phyloP scores from a whole-genome alignment of 768 basidiomycete genomes.

The Xerocomellus chrysenteron region DNA sequence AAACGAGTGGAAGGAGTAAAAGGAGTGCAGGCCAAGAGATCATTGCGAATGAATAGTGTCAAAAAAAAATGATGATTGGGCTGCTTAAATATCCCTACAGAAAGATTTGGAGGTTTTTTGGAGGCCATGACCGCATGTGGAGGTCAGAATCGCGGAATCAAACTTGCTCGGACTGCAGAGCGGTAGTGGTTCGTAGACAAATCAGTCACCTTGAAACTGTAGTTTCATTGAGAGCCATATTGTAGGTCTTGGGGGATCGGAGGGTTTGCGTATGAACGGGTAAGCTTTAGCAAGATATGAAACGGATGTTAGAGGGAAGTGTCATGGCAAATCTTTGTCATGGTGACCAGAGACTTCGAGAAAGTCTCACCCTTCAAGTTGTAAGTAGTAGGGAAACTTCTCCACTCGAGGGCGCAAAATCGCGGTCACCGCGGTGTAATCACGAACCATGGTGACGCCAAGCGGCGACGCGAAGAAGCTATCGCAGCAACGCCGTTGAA shows the following conservation, averaged over 20 bases:
- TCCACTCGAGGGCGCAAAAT: not conserved
- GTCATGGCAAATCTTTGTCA: not conserved
- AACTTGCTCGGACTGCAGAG: not conserved
- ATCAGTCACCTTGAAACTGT: slow-evolving; percentile 1
- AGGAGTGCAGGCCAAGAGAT: slow-evolving; percentile 11
- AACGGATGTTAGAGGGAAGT: slow-evolving; percentile 1
- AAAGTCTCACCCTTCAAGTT: not conserved
- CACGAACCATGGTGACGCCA: not conserved
- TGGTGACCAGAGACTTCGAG: not conserved
- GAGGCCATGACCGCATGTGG: not conserved
- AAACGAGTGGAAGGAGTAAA: slow-evolving; percentile 24
- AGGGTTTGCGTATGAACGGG: not conserved
- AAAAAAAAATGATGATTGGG: not conserved
- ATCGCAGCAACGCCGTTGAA: not conserved
- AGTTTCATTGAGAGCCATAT: not conserved
- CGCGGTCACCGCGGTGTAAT: not conserved
- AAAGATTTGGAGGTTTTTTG: not conserved
- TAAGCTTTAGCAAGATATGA: not conserved
- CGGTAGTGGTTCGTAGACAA: not conserved
- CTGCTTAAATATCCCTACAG: slow-evolving; percentile 13
- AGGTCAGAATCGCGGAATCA: not conserved
- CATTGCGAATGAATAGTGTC: slow-evolving; percentile 7
- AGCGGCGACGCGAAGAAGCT: not conserved
- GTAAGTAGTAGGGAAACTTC: too few relatives aligned
- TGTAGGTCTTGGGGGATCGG: not conserved